A percentile compares a stretch with the other conserved stretches of the same genome.
Conservation (phyloP, 2,329 filamentous ascomycete genomes). For the Pseudogymnoascus sp. region DNA sequence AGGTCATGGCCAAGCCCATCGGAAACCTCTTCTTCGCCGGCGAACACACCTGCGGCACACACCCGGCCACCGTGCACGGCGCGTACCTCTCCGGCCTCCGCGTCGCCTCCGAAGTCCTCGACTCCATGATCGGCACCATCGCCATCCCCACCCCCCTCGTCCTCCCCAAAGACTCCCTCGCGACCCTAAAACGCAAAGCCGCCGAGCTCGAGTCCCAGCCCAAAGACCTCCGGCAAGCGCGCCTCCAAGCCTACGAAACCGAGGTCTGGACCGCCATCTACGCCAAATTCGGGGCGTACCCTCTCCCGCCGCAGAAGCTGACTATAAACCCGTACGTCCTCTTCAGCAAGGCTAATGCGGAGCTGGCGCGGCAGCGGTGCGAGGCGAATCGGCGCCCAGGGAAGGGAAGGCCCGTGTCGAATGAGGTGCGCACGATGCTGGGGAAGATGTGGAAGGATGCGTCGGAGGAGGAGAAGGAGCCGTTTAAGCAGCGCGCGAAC, state of each 20-base stretch:
- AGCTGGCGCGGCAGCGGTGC: constrained; percentile 51
- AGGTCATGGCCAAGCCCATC: constrained; percentile 75
- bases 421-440: constrained; percentile 76
- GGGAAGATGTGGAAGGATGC: constrained; percentile 88
- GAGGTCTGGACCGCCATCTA: constrained; percentile 45
- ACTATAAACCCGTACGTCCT: constrained; percentile 81
- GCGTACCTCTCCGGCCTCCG: constrained; percentile 90
- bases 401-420: constrained; percentile 59
- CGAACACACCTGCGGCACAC: constrained; percentile 90
- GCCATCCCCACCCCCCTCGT: constrained; percentile 68
- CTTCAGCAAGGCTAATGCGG: constrained; percentile 72
- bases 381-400: constrained; percentile 57
- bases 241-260: constrained; percentile 48
- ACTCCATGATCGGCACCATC: constrained; percentile 73
- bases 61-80: constrained; percentile 94
- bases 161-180: constrained; percentile 47
- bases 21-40: constrained; percentile 92
- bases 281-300: constrained; percentile 61
- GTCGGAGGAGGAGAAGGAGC: constrained; percentile 58
- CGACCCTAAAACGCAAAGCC: constrained; percentile 46
- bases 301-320: constrained; percentile 61
- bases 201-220: constrained; percentile 22
- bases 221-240: constrained; percentile 43
- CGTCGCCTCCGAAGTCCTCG: constrained; percentile 77
- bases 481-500: constrained; percentile 68